These are phyloP conservation scores for Sphenostylis stenocarpa DNA, from an alignment of 306 rosid species.

Conservation along the genomic window DNA sequence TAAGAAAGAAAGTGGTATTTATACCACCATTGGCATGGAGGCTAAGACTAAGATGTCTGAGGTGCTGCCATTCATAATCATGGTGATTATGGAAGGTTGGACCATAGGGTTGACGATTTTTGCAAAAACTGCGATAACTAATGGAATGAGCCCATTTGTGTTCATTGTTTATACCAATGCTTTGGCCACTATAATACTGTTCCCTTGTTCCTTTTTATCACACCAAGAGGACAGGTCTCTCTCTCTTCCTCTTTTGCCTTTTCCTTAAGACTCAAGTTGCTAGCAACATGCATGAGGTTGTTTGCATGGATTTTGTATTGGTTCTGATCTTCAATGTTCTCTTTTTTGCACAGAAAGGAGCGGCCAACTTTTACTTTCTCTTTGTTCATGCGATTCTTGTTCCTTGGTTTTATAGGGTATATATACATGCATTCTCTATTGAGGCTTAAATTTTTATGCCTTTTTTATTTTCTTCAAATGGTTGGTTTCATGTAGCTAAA, in stretches of 20 bases:
- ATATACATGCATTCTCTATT: background rate
- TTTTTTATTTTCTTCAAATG: background rate
- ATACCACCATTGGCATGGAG: slow-evolving; percentile 24
- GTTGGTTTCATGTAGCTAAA: no score
- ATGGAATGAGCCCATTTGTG: slow-evolving; percentile 70
- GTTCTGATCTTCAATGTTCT: background rate
- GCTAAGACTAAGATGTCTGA: slow-evolving; percentile 34
- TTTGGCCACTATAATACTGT: slow-evolving; percentile 53
- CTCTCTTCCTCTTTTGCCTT: background rate
- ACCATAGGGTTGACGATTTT: slow-evolving; percentile 63
- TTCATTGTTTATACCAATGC: slow-evolving; percentile 66
- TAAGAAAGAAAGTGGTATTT: slow-evolving; percentile 6
- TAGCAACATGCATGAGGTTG: background rate
- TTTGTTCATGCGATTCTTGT: slow-evolving; percentile 59
- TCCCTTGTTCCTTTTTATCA: slow-evolving; percentile 57
- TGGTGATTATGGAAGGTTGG: slow-evolving; percentile 76
- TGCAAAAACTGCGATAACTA: slow-evolving; percentile 63
- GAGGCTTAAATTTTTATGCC: background rate
- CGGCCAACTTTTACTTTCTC: slow-evolving; percentile 49
- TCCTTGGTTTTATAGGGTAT: slow-evolving; percentile 77
- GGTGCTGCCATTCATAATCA: slow-evolving; percentile 47
- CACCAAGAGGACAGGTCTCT: slow-evolving; percentile 45
- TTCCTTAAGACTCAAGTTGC: no score
- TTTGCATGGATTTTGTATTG: slow-evolving; percentile 21
- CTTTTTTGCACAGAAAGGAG: slow-evolving; percentile 46